A percentile compares a stretch with the other conserved stretches of the same genome.
These are phyloP conservation scores for Cystofilobasidium macerans DNA, from an alignment of 768 basidiomycete genomes.

Conservation along the genomic window DNA sequence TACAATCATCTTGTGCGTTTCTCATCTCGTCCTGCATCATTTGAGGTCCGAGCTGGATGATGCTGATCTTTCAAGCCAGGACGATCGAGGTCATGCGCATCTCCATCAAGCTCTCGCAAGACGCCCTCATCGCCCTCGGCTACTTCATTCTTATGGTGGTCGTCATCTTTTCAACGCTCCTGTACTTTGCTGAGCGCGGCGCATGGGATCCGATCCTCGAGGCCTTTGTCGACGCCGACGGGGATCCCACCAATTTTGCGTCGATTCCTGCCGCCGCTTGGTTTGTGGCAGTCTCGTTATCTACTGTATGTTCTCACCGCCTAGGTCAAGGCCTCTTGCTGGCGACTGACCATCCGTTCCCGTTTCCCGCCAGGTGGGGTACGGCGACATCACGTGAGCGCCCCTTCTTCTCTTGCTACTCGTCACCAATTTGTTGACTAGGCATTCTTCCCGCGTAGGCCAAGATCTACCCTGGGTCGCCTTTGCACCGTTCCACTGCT, in stretches of 20 bases:
- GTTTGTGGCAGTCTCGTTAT: conserved; percentile 63
- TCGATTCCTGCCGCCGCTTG: conserved; percentile 67
- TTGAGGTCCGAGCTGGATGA: too few relatives aligned
- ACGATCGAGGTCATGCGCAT: conserved; percentile 91
- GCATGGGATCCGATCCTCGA: conserved; percentile 73
- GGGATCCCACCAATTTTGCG: conserved; percentile 67
- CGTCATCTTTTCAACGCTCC: conserved; percentile 30
- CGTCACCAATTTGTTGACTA: too few relatives aligned
- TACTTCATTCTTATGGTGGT: conserved; percentile 69
- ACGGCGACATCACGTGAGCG: conserved; percentile 55
- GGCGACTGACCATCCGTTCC: too few relatives aligned
- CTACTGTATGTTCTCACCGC: too few relatives aligned
- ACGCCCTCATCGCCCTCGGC: conserved; percentile 71
- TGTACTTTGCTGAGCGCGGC: conserved; percentile 82
- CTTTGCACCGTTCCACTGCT: conserved; percentile 76
- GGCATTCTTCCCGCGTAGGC: neutral
- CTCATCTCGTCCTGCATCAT: neutral
- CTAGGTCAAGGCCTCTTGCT: too few relatives aligned
- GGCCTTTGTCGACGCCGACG: conserved; percentile 73
- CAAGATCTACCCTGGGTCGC: conserved; percentile 62
- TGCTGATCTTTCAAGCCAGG: conserved; percentile 33
- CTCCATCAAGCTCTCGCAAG: conserved; percentile 69
- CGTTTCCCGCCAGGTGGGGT: too few relatives aligned
- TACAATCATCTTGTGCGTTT: conserved; percentile 51
- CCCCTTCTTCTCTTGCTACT: neutral